Evolutionary conservation across 2,329 filamentous ascomycete species (phyloP), one percentile per base, ranked within the genome.

Genomic region (Epichloe brachyelytri): DNA sequence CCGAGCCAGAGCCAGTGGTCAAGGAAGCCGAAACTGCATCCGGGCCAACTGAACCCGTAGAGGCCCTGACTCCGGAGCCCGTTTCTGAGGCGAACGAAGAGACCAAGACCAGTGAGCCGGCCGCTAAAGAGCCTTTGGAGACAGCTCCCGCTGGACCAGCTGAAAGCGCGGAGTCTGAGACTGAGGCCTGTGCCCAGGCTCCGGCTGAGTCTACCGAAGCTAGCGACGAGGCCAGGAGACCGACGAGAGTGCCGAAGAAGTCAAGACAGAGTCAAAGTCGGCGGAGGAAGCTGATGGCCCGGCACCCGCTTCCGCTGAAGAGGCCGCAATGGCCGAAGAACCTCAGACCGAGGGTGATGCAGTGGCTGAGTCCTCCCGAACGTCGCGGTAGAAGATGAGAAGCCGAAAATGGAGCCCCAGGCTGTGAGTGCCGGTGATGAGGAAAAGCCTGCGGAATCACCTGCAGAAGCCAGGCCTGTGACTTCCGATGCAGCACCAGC

Each of bases 231-330:
- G 19, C 41, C 6, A n/a, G 22, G 19, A 43, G 41, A 30, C 41
- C 1, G 41, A 43, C 12, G 41, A 43, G 11, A 6, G 5, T 5
- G 22, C 41, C 20, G 20, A 15, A 20, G n/a, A 11, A 46, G 43
- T 36, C 43, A 5, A 11, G 15, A 3, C 43, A 19, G 54, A 57
- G 20, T 7, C 34, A 30, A 46, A 40, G 26, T 17, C 36, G 17
- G 19, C 38, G n/a, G 15, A 36, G 22, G 49, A 54, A 51, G 49
- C 34, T 17, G 36, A 36, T 46, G 52, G 8, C 8, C 19, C 34
- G 19, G 40, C 45, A 11, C 34, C 43, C 10, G 7, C 30, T 12
- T 12, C 51, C 22, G 49, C 41, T 2, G 41, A 46, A 4, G 50
- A 55, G 30, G 46, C 22, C 10, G 48, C 46, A 34, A 34, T 44